These are phyloP conservation scores for Phlegmacium glaucopus DNA, from an alignment of 768 basidiomycete genomes.

Conservation along the genomic window DNA sequence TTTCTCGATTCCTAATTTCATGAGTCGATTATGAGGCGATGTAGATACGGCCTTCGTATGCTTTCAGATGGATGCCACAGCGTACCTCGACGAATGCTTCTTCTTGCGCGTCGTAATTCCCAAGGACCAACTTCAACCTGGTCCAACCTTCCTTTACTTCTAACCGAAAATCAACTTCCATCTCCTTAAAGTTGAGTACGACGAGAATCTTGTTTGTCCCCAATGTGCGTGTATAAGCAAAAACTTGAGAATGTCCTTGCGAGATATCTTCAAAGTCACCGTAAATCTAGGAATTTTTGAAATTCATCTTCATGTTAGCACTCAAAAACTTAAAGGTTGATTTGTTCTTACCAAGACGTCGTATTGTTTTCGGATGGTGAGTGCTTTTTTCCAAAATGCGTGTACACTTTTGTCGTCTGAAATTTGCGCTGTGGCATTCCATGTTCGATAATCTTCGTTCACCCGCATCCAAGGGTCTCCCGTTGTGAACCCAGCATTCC, in stretches of 20 bases:
- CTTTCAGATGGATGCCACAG: neutral
- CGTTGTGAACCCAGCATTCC: conserved; percentile 62
- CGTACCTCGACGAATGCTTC: neutral
- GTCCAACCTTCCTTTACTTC: neutral
- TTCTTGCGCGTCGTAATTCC: neutral
- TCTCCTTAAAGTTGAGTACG: neutral
- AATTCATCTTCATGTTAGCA: neutral
- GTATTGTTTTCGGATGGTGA: conserved; percentile 50
- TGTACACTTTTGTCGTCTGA: conserved; percentile 49
- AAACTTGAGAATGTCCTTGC: conserved; percentile 42
- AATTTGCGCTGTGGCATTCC: conserved; percentile 53
- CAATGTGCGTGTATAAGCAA: conserved; percentile 49
- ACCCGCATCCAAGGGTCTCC: conserved; percentile 74
- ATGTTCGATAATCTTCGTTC: conserved; percentile 59
- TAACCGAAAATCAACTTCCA: neutral
- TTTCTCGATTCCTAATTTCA: neutral
- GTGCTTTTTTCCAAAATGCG: conserved; percentile 57
- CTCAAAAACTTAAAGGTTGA: neutral
- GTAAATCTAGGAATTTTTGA: too few species aligned
- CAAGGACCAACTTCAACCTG: neutral
- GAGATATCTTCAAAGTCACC: conserved; percentile 57
- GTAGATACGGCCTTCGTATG: neutral
- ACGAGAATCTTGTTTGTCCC: neutral
- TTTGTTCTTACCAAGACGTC: conserved; percentile 42
- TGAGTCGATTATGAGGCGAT: neutral